These are phyloP conservation scores for Debaryomyces hansenii DNA, from an alignment of 805 yeast genomes.

Conservation along the genomic window DNA sequence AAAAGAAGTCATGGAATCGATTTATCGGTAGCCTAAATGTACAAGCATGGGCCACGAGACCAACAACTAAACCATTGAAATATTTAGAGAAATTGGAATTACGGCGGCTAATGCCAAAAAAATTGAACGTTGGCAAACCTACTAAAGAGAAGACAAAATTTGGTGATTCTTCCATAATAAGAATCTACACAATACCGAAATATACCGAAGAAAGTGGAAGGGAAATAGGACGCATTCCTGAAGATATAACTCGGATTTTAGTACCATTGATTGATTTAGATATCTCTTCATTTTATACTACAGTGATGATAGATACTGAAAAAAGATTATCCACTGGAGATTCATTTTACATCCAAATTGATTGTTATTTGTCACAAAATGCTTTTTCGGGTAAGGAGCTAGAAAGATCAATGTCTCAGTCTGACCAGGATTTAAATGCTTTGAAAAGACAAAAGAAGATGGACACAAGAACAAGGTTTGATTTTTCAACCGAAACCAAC, in stretches of 20 bases:
- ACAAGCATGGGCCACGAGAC: conserved; percentile 73
- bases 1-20: conserved; percentile 25
- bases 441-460: conserved; percentile 17
- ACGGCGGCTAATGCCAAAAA: conserved; percentile 31
- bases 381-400: conserved; percentile 26
- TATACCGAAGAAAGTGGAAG: conserved; percentile 27
- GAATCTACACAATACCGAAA: conserved; percentile 26
- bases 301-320: conserved; percentile 58
- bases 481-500: conserved; percentile 46
- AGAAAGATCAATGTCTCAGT: conserved; percentile 3
- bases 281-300: conserved; percentile 54
- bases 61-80: conserved; percentile 47
- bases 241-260: conserved; percentile 63
- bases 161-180: conserved; percentile 31
- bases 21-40: conserved; percentile 62
- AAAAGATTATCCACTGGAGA: conserved; percentile 69
- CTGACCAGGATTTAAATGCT: conserved; percentile 7
- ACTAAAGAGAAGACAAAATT: conserved; percentile 13
- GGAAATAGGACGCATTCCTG: conserved; percentile 78
- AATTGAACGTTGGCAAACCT: conserved; percentile 2
- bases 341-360: conserved; percentile 65
- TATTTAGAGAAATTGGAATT: conserved; percentile 46
- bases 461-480: conserved; percentile 16
- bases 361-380: conserved; percentile 53
- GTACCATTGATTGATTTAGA: conserved; percentile 62